These are phyloP conservation scores for Bertia moriformis DNA, from an alignment of 2,329 filamentous ascomycete species.

Conservation along the genomic window DNA sequence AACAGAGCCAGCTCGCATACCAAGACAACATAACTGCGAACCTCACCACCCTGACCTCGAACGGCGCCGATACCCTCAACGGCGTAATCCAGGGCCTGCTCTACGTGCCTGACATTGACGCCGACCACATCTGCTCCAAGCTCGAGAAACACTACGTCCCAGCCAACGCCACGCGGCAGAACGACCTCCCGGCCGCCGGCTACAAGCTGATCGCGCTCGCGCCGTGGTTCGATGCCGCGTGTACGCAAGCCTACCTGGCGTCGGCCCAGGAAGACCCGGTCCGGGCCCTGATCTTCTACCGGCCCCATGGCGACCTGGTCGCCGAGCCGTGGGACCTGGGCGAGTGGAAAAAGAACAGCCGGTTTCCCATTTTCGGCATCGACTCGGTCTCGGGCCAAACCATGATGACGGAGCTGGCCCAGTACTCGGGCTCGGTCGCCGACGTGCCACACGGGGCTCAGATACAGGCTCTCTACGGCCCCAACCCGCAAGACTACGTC, in stretches of 20 bases:
- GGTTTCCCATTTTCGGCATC: slow-evolving; percentile 73
- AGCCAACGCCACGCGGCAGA: slow-evolving; percentile 55
- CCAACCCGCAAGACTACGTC: slow-evolving; percentile 41
- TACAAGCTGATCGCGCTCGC: slow-evolving; percentile 70
- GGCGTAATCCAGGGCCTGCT: slow-evolving; percentile 62
- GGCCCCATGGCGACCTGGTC: slow-evolving; percentile 37
- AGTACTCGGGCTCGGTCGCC: slow-evolving; percentile 66
- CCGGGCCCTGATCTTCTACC: slow-evolving; percentile 50
- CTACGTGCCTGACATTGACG: slow-evolving; percentile 62
- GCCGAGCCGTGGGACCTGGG: slow-evolving; percentile 58
- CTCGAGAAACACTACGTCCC: slow-evolving; percentile 55
- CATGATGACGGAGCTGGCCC: slow-evolving; percentile 57
- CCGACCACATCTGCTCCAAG: slow-evolving; percentile 44
- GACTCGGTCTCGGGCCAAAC: slow-evolving; percentile 49
- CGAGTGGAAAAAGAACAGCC: slow-evolving; percentile 56
- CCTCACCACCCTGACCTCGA: slow-evolving; percentile 64
- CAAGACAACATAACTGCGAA: slow-evolving; percentile 35
- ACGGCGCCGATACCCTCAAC: slow-evolving; percentile 41
- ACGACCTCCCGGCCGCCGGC: slow-evolving; percentile 53
- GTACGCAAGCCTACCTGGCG: slow-evolving; percentile 58
- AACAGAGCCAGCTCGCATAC: slow-evolving; percentile 31
- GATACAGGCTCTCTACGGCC: slow-evolving; percentile 36
- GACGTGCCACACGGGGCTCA: slow-evolving; percentile 40
- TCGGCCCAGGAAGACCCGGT: slow-evolving; percentile 42
- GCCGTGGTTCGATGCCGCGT: slow-evolving; percentile 68